Conservation (phyloP, 331 rosid genomes). For the Spiraea crenata region DNA sequence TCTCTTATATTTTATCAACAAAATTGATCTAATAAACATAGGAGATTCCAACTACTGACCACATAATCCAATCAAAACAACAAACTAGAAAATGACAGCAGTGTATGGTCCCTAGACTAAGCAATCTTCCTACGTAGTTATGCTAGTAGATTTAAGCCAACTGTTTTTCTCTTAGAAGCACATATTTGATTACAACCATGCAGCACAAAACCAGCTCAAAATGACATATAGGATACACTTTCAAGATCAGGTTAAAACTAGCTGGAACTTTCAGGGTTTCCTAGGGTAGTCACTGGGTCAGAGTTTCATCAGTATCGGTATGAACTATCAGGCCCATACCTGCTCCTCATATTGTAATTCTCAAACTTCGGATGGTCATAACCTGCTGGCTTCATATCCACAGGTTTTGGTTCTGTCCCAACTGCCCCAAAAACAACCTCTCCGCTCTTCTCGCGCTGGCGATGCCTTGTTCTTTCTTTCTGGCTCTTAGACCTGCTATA, state of each 20-base stretch:
- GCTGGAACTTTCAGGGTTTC: constrained; percentile 10
- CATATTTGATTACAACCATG: constrained; percentile 27
- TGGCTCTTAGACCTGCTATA: constrained; percentile 67
- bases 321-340: constrained; percentile 49
- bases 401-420: constrained; percentile 52
- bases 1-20: neutral
- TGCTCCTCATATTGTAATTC: constrained; percentile 71
- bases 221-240: constrained; percentile 20
- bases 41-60: neutral
- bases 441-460: constrained; percentile 85
- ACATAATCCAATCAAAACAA: neutral
- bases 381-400: constrained; percentile 49
- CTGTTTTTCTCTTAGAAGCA: constrained; percentile 11
- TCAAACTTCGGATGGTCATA: constrained; percentile 53
- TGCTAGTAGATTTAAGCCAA: constrained; percentile 14
- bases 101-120: constrained; percentile 9
- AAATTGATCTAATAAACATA: neutral
- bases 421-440: constrained; percentile 49
- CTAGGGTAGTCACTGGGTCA: constrained; percentile 22
- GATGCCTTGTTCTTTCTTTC: constrained; percentile 78
- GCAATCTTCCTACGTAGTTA: neutral
- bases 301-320: constrained; percentile 45
- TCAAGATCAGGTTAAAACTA: constrained; percentile 34
- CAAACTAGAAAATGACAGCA: neutral
- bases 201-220: constrained; percentile 20